Percentiles rank a stretch among this genome's conserved stretches.
phyloP scores from a whole-genome alignment of 2,329 filamentous ascomycete species.

The Aspergillus melleus region DNA sequence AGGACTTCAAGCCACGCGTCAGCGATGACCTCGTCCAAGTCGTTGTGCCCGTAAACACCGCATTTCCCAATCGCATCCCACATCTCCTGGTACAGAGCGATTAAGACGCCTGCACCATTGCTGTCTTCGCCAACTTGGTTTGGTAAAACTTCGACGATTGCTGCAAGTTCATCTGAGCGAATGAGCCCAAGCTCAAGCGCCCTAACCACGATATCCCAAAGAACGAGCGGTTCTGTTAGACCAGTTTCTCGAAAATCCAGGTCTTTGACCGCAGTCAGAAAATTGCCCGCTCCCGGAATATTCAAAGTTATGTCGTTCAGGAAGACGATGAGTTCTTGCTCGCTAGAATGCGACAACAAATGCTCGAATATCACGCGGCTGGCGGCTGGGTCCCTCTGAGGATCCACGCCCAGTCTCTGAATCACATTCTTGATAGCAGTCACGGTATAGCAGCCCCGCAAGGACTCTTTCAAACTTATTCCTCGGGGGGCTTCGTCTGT shows the following conservation, averaged over 20 bases:
- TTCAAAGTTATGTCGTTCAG: slow-evolving; percentile 40
- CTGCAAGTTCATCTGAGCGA: slow-evolving; percentile 31
- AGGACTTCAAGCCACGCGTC: slow-evolving; percentile 35
- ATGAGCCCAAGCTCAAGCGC: slow-evolving; percentile 38
- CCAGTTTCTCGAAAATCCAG: slow-evolving; percentile 21
- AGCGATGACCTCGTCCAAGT: background rate
- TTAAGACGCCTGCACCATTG: slow-evolving; percentile 8
- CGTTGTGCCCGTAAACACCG: slow-evolving; percentile 27
- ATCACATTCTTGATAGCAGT: slow-evolving; percentile 31
- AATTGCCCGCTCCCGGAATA: slow-evolving; percentile 37
- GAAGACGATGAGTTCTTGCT: slow-evolving; percentile 32
- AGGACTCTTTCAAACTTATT: slow-evolving; percentile 16
- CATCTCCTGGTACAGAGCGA: slow-evolving; percentile 29
- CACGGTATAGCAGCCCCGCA: slow-evolving; percentile 24
- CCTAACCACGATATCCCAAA: slow-evolving; percentile 28
- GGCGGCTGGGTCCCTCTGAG: slow-evolving; percentile 34
- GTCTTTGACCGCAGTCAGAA: slow-evolving; percentile 29
- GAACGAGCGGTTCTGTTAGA: slow-evolving; percentile 17
- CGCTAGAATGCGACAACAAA: slow-evolving; percentile 24
- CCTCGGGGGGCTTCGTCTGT: slow-evolving; percentile 6
- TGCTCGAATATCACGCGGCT: slow-evolving; percentile 38
- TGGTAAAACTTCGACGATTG: slow-evolving; percentile 33
- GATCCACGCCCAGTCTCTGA: slow-evolving; percentile 30
- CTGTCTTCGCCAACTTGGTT: background rate
- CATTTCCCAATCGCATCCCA: slow-evolving; percentile 41